Conservation (phyloP, 495 filamentous ascomycete genomes). For the Echria macrotheca region DNA sequence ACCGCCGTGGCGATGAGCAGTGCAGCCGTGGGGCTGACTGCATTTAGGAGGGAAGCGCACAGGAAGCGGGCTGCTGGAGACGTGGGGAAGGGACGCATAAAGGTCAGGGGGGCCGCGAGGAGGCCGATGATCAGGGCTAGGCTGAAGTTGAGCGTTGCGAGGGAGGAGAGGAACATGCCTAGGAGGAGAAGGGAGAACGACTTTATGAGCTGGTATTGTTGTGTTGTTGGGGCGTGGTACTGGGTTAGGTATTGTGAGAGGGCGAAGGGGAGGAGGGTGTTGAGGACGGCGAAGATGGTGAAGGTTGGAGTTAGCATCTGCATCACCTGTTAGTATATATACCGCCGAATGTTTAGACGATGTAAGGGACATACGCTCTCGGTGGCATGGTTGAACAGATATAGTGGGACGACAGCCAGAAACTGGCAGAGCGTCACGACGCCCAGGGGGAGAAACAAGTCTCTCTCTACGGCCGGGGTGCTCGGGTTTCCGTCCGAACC, state of each 20-base stretch:
- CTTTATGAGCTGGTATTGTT: constrained; percentile 73
- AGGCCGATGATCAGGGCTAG: constrained; percentile 83
- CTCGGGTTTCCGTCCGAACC: not conserved
- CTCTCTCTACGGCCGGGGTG: constrained; percentile 52
- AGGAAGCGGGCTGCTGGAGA: constrained; percentile 22
- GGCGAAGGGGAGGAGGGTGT: constrained; percentile 52
- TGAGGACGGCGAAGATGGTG: constrained; percentile 51
- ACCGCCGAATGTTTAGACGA: too few species aligned
- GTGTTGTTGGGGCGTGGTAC: constrained; percentile 50
- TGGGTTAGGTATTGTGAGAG: constrained; percentile 48
- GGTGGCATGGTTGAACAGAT: constrained; percentile 72
- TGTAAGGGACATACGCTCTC: constrained; percentile 49
- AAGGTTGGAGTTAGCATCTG: too few species aligned
- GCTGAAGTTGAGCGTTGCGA: constrained; percentile 95
- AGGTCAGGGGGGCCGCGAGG: constrained; percentile 67
- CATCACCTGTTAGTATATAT: too few species aligned
- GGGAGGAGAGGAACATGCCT: constrained; percentile 83
- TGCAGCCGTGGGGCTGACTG: constrained; percentile 61
- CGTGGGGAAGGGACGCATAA: constrained; percentile 50
- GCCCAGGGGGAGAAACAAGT: constrained; percentile 71
- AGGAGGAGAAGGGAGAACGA: constrained; percentile 88
- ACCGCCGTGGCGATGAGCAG: constrained; percentile 47
- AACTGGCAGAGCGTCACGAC: constrained; percentile 69
- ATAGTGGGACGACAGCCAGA: constrained; percentile 76
- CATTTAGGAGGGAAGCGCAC: constrained; percentile 41